Evolutionary conservation across 305 asterid species (phyloP).

Genomic region (Coffea humblotiana): DNA sequence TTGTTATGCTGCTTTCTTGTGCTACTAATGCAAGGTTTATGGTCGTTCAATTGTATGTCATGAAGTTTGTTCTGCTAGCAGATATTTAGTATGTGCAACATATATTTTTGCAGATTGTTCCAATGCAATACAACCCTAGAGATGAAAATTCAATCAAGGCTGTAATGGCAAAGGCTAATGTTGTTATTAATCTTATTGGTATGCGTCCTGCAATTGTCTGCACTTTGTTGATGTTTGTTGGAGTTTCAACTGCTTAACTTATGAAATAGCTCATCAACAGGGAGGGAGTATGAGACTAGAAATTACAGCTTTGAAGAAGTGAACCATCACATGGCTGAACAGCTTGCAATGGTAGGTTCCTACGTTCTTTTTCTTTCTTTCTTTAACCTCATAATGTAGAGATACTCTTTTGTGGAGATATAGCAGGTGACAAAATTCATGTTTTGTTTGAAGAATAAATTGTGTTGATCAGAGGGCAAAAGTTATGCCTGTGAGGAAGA

Average conservation of each 20-base stretch:
- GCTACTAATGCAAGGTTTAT: neutral
- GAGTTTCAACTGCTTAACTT: constrained; percentile 16
- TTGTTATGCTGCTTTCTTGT: constrained; percentile 19
- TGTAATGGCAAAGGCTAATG: constrained; percentile 97
- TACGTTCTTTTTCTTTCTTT: neutral
- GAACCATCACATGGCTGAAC: constrained; percentile 82
- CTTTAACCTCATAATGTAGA: neutral
- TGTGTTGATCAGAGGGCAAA: neutral
- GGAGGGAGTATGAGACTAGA: constrained; percentile 93
- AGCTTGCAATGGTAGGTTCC: constrained; percentile 73
- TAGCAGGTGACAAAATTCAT: neutral
- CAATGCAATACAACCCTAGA: constrained; percentile 90
- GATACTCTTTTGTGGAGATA: neutral
- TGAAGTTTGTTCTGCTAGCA: constrained; percentile 10
- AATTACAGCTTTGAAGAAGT: constrained; percentile 93
- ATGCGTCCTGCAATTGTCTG: constrained; percentile 18
- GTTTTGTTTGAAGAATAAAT: neutral
- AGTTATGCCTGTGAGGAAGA: neutral
- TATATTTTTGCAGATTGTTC: constrained; percentile 70
- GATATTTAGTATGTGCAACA: constrained; percentile 8
- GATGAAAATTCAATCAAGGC: constrained; percentile 91
- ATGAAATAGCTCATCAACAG: constrained; percentile 40
- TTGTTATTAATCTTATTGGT: constrained; percentile 95
- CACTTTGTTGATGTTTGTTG: neutral
- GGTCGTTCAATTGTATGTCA: constrained; percentile 5